Percentiles rank a stretch among this genome's conserved stretches.
phyloP scores from a whole-genome alignment of 805 yeast species.

The Metschnikowia picachoensis region DNA sequence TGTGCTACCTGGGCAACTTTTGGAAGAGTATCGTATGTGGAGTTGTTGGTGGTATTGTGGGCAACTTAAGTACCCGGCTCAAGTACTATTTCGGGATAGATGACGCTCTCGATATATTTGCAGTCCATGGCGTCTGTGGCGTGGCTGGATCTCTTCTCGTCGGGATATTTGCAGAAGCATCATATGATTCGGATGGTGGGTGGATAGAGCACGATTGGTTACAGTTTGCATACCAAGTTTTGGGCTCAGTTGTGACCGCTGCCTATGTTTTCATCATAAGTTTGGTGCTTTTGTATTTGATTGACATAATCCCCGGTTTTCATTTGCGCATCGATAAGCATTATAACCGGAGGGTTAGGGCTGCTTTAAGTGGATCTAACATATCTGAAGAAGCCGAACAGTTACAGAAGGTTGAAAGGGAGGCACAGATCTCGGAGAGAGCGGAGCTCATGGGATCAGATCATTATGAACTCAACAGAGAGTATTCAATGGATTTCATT shows the following conservation, averaged over 20 bases:
- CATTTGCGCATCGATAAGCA: slow-evolving; percentile 40
- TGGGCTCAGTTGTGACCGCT: slow-evolving; percentile 34
- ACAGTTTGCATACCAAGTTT: slow-evolving; percentile 38
- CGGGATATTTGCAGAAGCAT: slow-evolving; percentile 36
- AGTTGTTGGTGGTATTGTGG: slow-evolving; percentile 32
- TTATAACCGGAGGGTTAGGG: slow-evolving; percentile 30
- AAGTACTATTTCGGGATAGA: slow-evolving; percentile 38
- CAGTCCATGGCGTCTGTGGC: slow-evolving; percentile 42
- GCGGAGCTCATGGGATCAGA: slow-evolving; percentile 38
- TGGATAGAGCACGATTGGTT: slow-evolving; percentile 40
- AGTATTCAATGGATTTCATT: slow-evolving; percentile 37
- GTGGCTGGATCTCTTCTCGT: slow-evolving; percentile 38
- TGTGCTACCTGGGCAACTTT: slow-evolving; percentile 30
- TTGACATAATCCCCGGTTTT: slow-evolving; percentile 39
- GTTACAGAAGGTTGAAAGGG: not conserved
- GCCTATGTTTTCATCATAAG: slow-evolving; percentile 33
- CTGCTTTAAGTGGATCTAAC: slow-evolving; percentile 6
- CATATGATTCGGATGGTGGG: slow-evolving; percentile 35
- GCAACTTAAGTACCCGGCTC: slow-evolving; percentile 38
- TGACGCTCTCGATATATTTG: slow-evolving; percentile 42
- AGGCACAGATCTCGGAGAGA: slow-evolving; percentile 9
- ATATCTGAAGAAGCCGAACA: slow-evolving; percentile 1
- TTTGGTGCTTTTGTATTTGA: slow-evolving; percentile 29
- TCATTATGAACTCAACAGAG: slow-evolving; percentile 38
- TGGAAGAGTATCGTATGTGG: slow-evolving; percentile 43